A percentile compares a stretch with the other conserved stretches of the same genome.
These are phyloP conservation scores for Paecilomyces fulvus DNA, from an alignment of 2,329 filamentous ascomycete species.

Conservation along the genomic window DNA sequence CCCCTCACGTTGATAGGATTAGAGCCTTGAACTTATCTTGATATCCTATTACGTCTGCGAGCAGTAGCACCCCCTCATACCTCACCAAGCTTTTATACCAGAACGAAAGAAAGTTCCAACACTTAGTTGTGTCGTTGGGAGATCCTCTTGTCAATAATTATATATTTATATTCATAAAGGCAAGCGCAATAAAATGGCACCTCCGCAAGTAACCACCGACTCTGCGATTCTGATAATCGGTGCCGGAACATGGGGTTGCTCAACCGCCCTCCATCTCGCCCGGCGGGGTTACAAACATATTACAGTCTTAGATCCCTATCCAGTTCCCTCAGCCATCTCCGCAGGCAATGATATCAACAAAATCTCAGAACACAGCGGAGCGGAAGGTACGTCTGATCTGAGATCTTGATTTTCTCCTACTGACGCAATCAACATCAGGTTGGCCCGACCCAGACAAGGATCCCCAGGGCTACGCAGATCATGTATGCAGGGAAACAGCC, in stretches of 20 bases:
- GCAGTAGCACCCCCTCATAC: no score
- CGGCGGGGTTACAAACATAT: conserved; percentile 42
- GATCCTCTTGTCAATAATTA: not conserved
- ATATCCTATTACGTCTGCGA: no score
- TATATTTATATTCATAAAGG: not conserved
- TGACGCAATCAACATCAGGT: conserved; percentile 1
- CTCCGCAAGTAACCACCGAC: not conserved
- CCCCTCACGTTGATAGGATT: no score
- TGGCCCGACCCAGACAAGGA: conserved; percentile 7
- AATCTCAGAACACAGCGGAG: conserved; percentile 28
- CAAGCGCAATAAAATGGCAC: not conserved
- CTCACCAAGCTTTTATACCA: no score
- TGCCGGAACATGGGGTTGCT: conserved; percentile 45
- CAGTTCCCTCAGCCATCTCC: conserved; percentile 39
- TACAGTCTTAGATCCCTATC: conserved; percentile 41
- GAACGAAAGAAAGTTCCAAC: no score
- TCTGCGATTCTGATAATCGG: conserved; percentile 18
- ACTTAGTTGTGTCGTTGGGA: no score
- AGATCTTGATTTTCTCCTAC: not conserved
- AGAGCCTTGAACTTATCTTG: no score
- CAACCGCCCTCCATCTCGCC: conserved; percentile 45
- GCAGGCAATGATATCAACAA: conserved; percentile 47
- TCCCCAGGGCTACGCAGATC: conserved; percentile 13
- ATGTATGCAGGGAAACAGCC: conserved; percentile 18
- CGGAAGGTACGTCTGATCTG: not conserved